Conservation (phyloP, 768 basidiomycete genomes). For the Pluteus cervinus region DNA sequence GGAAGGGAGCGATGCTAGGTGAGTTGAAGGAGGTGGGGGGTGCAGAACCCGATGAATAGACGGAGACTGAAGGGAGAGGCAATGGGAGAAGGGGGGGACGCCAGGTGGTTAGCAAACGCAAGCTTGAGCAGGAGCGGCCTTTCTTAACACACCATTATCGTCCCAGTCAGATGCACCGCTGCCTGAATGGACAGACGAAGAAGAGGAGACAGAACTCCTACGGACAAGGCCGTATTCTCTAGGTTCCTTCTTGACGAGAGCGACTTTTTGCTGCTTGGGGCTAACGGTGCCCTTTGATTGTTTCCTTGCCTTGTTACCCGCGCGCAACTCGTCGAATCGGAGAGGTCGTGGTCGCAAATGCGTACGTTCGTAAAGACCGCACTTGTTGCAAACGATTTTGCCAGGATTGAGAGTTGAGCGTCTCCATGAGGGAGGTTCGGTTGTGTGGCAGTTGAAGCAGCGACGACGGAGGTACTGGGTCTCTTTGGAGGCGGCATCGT, state of each 20-base stretch:
- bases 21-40: constrained; percentile 65
- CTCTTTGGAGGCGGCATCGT: constrained; percentile 87
- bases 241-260: constrained; percentile 60
- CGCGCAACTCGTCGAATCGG: constrained; percentile 82
- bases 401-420: constrained; percentile 84
- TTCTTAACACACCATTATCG: constrained; percentile 56
- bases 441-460: constrained; percentile 90
- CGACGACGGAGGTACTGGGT: constrained; percentile 85
- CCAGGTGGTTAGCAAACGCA: constrained; percentile 15
- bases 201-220: constrained; percentile 61
- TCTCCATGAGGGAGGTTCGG: constrained; percentile 86
- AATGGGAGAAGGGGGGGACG: constrained; percentile 4
- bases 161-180: constrained; percentile 76
- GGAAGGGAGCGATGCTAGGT: constrained; percentile 51
- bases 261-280: constrained; percentile 29
- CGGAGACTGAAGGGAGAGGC: constrained; percentile 28
- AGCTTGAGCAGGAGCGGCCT: constrained; percentile 9
- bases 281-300: constrained; percentile 30
- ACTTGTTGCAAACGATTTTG: constrained; percentile 94
- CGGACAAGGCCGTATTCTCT: constrained; percentile 45
- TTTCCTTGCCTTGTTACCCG: constrained; percentile 80
- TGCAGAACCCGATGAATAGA: constrained; percentile 55
- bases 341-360: constrained; percentile 78
- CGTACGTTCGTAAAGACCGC: constrained; percentile 86
- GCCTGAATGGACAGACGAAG: constrained; percentile 46